These are phyloP conservation scores for Hygrophorus pudorinus DNA, from an alignment of 768 basidiomycete genomes.

Conservation along the genomic window DNA sequence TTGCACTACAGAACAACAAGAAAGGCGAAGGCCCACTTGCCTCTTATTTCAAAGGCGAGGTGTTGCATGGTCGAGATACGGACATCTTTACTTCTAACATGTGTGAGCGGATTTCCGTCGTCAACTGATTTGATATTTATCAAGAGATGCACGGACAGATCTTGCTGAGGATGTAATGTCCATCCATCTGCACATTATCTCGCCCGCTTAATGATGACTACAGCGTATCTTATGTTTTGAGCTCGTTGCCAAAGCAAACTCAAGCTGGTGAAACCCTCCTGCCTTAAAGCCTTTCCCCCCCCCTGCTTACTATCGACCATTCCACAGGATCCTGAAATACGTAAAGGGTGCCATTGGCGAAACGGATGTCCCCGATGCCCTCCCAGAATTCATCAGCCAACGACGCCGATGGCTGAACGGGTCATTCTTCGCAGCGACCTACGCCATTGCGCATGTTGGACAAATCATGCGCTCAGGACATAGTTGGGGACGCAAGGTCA, in stretches of 20 bases:
- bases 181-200: neutral
- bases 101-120: conserved; percentile 46
- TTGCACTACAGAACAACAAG: conserved; percentile 81
- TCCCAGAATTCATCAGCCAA: conserved; percentile 91
- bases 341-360: conserved; percentile 90
- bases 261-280: conserved; percentile 49
- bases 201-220: conserved; percentile 12
- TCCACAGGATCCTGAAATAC: conserved; percentile 83
- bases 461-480: conserved; percentile 79
- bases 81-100: conserved; percentile 96
- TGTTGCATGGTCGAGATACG: conserved; percentile 71
- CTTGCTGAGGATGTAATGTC: conserved; percentile 75
- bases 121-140: conserved; percentile 5
- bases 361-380: conserved; percentile 87
- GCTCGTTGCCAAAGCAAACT: conserved; percentile 67
- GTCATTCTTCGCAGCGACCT: conserved; percentile 91
- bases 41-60: conserved; percentile 96
- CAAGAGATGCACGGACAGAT: conserved; percentile 32
- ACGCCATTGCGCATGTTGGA: conserved; percentile 81
- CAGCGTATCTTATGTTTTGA: conserved; percentile 81
- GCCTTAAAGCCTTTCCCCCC: neutral
- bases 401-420: conserved; percentile 86
- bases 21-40: conserved; percentile 79
- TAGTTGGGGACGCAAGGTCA: conserved; percentile 59
- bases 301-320: conserved; percentile 10